These are phyloP conservation scores for Alloteropsis semialata DNA, from an alignment of 176 grass and related monocot genomes.

Conservation along the genomic window DNA sequence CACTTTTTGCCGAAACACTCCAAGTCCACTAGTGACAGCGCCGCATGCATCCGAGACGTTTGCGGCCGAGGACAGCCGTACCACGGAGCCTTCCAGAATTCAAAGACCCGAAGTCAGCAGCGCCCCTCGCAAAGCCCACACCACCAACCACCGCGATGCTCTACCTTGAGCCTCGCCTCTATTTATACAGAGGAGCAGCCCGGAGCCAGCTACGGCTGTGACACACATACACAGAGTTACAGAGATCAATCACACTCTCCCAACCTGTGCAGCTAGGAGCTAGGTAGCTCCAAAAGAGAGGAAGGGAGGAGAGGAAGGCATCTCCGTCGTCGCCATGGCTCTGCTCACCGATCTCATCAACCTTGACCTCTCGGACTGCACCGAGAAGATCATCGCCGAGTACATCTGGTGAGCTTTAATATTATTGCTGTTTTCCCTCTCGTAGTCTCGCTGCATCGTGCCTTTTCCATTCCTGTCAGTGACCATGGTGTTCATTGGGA, in stretches of 20 bases:
- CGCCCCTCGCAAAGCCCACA: not conserved
- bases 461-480: not conserved
- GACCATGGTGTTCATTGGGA: not conserved
- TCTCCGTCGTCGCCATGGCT: constrained; percentile 27
- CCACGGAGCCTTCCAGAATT: not conserved
- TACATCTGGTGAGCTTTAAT: constrained; percentile 66
- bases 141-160: not conserved
- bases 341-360: constrained; percentile 43
- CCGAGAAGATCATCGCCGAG: constrained; percentile 74
- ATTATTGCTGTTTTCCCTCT: not conserved
- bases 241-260: not conserved
- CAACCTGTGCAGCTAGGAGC: not conserved
- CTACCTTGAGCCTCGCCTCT: not conserved
- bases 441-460: not conserved
- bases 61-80: not conserved
- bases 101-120: not conserved
- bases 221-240: not conserved
- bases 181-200: constrained; percentile 1
- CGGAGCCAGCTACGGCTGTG: not conserved
- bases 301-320: not conserved
- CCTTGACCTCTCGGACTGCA: constrained; percentile 57
- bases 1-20: not conserved
- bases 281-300: not conserved
- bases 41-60: not conserved
- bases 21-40: not conserved